These are phyloP conservation scores for Amanita molliuscula DNA, from an alignment of 768 basidiomycete genomes.

Conservation along the genomic window DNA sequence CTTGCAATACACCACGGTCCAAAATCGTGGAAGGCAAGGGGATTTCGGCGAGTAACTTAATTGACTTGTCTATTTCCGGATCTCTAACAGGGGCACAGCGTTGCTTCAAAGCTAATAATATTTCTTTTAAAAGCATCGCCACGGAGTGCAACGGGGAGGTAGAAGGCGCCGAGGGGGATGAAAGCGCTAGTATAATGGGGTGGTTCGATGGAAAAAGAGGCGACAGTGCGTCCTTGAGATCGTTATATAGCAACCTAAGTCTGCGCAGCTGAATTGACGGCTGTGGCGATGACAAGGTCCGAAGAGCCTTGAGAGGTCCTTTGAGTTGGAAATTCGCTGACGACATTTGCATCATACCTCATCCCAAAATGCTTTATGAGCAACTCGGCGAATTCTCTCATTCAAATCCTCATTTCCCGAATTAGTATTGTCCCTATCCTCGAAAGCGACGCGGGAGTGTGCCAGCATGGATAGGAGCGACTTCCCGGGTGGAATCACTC, in stretches of 20 bases:
- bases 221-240: slow-evolving; percentile 37
- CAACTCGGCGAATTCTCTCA: slow-evolving; percentile 38
- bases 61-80: slow-evolving; percentile 34
- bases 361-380: slow-evolving; percentile 66
- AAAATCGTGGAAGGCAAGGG: neutral
- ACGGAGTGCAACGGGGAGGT: slow-evolving; percentile 55
- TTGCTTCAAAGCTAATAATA: slow-evolving; percentile 38
- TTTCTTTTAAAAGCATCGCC: slow-evolving; percentile 41
- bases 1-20: neutral
- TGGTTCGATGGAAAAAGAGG: slow-evolving; percentile 53
- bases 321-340: neutral
- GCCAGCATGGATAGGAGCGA: slow-evolving; percentile 57
- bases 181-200: slow-evolving; percentile 37
- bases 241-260: slow-evolving; percentile 44
- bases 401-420: slow-evolving; percentile 15
- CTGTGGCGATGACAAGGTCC: slow-evolving; percentile 43
- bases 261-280: slow-evolving; percentile 52
- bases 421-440: slow-evolving; percentile 7
- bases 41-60: slow-evolving; percentile 19
- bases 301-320: slow-evolving; percentile 32
- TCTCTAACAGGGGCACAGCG: slow-evolving; percentile 67
- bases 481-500: slow-evolving; percentile 62
- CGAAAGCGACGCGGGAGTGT: slow-evolving; percentile 16
- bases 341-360: slow-evolving; percentile 30
- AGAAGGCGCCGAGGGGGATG: slow-evolving; percentile 55